Percentiles rank a stretch among this genome's conserved stretches.
These are phyloP conservation scores for Trichoderma endophyticum DNA, from an alignment of 2,329 filamentous ascomycete species.

Conservation along the genomic window DNA sequence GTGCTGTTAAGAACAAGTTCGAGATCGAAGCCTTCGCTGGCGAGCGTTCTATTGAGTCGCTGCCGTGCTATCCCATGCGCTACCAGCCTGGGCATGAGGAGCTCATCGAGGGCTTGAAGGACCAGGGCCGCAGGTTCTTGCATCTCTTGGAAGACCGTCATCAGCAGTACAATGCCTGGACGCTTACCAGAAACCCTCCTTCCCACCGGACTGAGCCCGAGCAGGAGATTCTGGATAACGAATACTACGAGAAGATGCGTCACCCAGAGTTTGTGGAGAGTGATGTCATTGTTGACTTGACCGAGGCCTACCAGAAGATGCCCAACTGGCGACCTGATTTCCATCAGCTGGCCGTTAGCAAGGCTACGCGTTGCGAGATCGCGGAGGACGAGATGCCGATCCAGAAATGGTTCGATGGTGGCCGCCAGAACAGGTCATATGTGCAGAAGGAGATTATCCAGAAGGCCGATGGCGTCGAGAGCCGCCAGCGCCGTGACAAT, in stretches of 20 bases:
- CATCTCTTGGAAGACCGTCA: constrained; percentile 36
- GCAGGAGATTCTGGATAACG: constrained; percentile 32
- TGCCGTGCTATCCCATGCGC: constrained; percentile 40
- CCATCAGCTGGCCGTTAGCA: constrained; percentile 30
- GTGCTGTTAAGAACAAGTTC: constrained; percentile 38
- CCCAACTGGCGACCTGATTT: constrained; percentile 37
- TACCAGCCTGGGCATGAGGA: constrained; percentile 36
- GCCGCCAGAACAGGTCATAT: constrained; percentile 31
- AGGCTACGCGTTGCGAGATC: constrained; percentile 31
- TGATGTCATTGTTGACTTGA: constrained; percentile 43
- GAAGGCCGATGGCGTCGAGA: constrained; percentile 35
- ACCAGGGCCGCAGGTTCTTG: constrained; percentile 34
- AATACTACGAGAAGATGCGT: constrained; percentile 34
- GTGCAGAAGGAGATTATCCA: constrained; percentile 37
- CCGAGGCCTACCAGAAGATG: constrained; percentile 39
- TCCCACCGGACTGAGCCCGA: constrained; percentile 28
- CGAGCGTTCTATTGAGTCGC: constrained; percentile 36
- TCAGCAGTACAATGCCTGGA: constrained; percentile 42
- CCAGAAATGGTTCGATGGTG: constrained; percentile 37
- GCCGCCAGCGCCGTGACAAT: constrained; percentile 37
- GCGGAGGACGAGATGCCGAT: constrained; percentile 37
- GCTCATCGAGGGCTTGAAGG: constrained; percentile 32
- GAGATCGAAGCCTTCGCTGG: constrained; percentile 37
- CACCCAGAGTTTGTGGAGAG: constrained; percentile 41
- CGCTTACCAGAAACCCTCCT: constrained; percentile 38